Conservation (phyloP, 345 rosid genomes). For the Syzygium jambos region DNA sequence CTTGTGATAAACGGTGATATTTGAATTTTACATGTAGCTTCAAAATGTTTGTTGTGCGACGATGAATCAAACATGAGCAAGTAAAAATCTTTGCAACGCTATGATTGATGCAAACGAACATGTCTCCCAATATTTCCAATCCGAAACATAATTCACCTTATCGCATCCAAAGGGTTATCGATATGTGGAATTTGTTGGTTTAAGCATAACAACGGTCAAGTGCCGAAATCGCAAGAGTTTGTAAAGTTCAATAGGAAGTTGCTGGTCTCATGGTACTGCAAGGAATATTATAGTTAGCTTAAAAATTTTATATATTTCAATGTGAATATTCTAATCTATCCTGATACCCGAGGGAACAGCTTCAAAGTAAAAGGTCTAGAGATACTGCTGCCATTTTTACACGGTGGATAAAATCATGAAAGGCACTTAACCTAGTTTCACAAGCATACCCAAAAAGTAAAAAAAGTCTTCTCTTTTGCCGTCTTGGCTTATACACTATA, state of each 20-base stretch:
- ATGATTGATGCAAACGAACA: too few species aligned
- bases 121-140: too few species aligned
- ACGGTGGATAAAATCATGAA: neutral
- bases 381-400: neutral
- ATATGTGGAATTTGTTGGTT: neutral
- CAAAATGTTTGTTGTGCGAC: too few species aligned
- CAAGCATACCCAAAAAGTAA: neutral
- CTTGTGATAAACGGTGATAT: too few species aligned
- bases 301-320: neutral
- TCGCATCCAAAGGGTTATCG: too few species aligned
- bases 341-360: neutral
- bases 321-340: neutral
- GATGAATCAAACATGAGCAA: too few species aligned
- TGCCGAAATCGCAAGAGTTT: neutral
- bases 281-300: neutral
- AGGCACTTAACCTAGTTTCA: neutral
- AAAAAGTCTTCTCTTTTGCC: neutral
- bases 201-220: neutral
- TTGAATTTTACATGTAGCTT: too few species aligned
- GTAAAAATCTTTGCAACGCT: too few species aligned
- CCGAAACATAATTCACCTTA: too few species aligned
- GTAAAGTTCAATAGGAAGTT: neutral
- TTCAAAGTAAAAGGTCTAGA: neutral
- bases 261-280: neutral
- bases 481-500: too few species aligned